Evolutionary conservation across 2,329 filamentous ascomycete species (phyloP), one percentile per base, ranked within the genome.

Genomic region (Fusarium sp.): DNA sequence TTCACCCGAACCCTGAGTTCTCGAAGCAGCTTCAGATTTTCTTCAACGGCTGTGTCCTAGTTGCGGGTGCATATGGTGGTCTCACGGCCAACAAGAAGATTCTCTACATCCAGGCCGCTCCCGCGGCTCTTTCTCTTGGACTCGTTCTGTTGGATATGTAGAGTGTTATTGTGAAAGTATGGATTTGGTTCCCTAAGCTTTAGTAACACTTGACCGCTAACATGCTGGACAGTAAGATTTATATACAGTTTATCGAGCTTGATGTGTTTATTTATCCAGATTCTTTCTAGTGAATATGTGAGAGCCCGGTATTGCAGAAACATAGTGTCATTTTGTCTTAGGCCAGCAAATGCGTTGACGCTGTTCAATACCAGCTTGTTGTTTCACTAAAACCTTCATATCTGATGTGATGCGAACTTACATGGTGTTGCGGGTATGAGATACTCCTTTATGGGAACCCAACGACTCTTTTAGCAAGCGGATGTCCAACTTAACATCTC

Each of bases 21-120:
- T 81, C 80, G 20, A 71, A 59, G 7, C 83, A 87, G 77, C 79
- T 87, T 53, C 78, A 80, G 44, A 67, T 85, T n/a, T 87, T 87
- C 74, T 87, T 87, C 78, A 78, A 84, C 27, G 80, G 81, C 2
- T 85, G 83, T 59, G 82, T 87, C 33, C 70, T 78, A 36, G 81
- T 84, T 38, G 86, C 85, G 1, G 86, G 85, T 2, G 59, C 81
- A 2, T 85, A 83, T 71, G 86, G 86, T n/a, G 84, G 80, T 2
- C 71, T 77, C 5, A 86, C 85, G 3, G 81, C 80, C 5, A 80
- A 76, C 68, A 79, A 63, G 55, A 81, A 79, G 70, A 87, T 87
- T 64, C 68, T 86, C 36, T 81, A 78, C 42, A 77, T 87, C 3
- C 86, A 87, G 76, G 81, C 79, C 31, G 56, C 83, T 63, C 47